Evolutionary conservation across 164 flowering plant genomes (phyloP), one percentile per base, ranked within the genome.

Genomic region (Euptelea pleiosperma): DNA sequence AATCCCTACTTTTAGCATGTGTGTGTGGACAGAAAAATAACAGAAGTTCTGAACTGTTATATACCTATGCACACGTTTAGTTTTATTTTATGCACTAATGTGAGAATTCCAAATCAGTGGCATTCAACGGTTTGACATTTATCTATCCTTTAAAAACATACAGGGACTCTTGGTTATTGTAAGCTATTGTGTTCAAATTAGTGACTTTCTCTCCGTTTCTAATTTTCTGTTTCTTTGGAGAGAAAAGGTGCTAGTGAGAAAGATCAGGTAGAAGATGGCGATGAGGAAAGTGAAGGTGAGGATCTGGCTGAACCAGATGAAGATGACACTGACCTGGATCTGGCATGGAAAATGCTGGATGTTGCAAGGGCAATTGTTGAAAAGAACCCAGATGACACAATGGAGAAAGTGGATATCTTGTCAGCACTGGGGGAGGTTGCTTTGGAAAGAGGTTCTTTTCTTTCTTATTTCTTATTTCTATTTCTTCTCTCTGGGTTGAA

Each of bases 341-440:
- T 94, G 63, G 91, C 99, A 25, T 94, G 97, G 97, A 87, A 89
- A 69, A 82, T 91, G 96, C 81, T 94, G 16, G 97, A 94, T 75
- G 68, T 94, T 74, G 95, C 97, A 16, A 79, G 97, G 78, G 96
- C 86, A 54, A 91, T 94, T 60, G 81, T 75, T 64, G 99, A 91
- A 72, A 88, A 88, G 66, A 70, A 71, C 56, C 69, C 79, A 2
- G 78, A 61, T 40, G 96, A 91, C 69, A 83, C 96, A 41, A 73
- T 85, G 77, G 85, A 85, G 63, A 86, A 89, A 64, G 98, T 94
- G 55, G 93, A 94, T 63, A 84, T 94, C 56, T 63, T 91, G 59
- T 82, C 95, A 45, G 81, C 96, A 49, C 67, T 94, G 52, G 99
- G 91, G 19, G 99, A 94, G 68, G 97, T 91, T 52, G 75, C 99